Evolutionary conservation across 768 basidiomycete species (phyloP), one percentile per base, ranked within the genome.

Genomic region (Amanita rubescens): DNA sequence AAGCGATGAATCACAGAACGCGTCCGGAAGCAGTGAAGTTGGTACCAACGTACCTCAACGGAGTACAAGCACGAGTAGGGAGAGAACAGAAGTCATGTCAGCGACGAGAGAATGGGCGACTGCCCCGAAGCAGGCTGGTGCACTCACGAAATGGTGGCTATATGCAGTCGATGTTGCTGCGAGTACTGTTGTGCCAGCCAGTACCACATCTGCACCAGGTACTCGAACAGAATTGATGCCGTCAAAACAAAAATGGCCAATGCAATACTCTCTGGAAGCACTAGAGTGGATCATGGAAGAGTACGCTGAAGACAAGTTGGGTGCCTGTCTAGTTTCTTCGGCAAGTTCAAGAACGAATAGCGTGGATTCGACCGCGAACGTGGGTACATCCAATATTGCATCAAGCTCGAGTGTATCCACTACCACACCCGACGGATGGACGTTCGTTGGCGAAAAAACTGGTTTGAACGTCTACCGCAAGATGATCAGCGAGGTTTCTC

Each of bases 201-300:
- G 89, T 7, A 35, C 6, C 11, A 11, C 25, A n/a, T 38, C 52
- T 6, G 12, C 33, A n/a, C 17, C 33, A 11, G 34, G 52, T 10
- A 43, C 27, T 4, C 32, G 42, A 11, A n/a, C 22, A 9, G 52
- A 45, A n/a, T 77, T 86, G 9, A 56, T 67, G 15, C 77, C 78
- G 2, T 80, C 82, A 2, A 66, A 81, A 0, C 76, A 79, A 34
- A 86, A 84, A 63, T 63, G 73, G 30, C 89, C 91, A 0, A 83
- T 93, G 77, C 82, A 90, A 41, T 84, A 87, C 54, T 90, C 86
- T 0, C 73, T 94, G 10, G 88, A 91, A 27, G 90, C 90, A 0
- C 71, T 98, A 15, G 73, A 85, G 1, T 92, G 87, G 76, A 76
- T 91, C 2, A 85, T 90, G 52, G 76, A 82, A 24, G 78, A 88